phyloP scores from a whole-genome alignment of 2,329 filamentous ascomycete genomes.

The Teratosphaeria pseudoeucalypti region DNA sequence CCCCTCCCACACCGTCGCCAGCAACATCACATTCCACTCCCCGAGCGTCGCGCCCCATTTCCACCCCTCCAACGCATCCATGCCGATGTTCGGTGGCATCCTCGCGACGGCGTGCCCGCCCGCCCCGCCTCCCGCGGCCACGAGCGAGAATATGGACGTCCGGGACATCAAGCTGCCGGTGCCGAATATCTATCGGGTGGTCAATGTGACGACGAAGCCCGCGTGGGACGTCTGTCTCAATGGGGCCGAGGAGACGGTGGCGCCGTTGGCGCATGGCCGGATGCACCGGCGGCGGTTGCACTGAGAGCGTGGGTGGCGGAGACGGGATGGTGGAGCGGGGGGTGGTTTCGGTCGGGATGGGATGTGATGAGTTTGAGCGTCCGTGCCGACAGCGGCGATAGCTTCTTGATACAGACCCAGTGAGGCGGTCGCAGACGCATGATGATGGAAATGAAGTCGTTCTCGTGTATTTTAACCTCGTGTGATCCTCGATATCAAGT shows the following conservation, averaged over 20 bases:
- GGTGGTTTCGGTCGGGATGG: no score
- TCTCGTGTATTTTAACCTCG: no score
- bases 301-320: not conserved
- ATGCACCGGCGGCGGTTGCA: not conserved
- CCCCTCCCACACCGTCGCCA: conserved; percentile 3
- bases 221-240: not conserved
- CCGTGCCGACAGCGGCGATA: no score
- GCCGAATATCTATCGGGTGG: not conserved
- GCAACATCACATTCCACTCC: not conserved
- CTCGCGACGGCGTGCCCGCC: not conserved
- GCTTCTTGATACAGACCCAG: no score
- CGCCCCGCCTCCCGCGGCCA: not conserved
- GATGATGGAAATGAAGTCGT: no score
- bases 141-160: not conserved
- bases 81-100: not conserved
- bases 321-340: no score
- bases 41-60: not conserved
- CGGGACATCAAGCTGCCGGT: not conserved
- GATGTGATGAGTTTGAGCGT: no score
- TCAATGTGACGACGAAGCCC: not conserved
- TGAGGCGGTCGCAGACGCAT: no score
- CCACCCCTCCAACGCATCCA: not conserved
- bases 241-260: not conserved
- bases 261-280: not conserved
- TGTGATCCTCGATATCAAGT: no score